Evolutionary conservation across 2,329 filamentous ascomycete species (phyloP).

Genomic region (Cercospora sp.): DNA sequence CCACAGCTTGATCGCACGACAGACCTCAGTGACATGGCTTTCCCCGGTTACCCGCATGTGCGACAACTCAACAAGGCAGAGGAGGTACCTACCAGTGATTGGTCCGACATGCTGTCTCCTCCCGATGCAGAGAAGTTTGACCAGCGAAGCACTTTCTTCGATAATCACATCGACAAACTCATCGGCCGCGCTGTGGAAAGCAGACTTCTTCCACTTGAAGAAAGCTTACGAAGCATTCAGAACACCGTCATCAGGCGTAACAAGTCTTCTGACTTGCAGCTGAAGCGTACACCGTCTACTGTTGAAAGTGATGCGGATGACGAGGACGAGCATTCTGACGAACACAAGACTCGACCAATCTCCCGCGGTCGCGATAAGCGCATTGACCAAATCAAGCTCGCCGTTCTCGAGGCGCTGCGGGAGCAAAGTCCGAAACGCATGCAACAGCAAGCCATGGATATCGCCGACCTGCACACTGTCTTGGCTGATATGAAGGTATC

Average conservation of each 20-base stretch:
- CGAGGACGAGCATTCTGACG: conserved; percentile 69
- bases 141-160: conserved; percentile 82
- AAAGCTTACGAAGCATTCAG: conserved; percentile 74
- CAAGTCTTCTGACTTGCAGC: conserved; percentile 59
- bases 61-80: conserved; percentile 64
- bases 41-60: conserved; percentile 45
- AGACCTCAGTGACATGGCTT: conserved; percentile 46
- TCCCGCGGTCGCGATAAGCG: conserved; percentile 79
- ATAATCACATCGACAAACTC: conserved; percentile 82
- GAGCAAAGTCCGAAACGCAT: conserved; percentile 34
- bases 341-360: conserved; percentile 62
- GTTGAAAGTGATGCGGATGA: conserved; percentile 91
- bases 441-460: conserved; percentile 33
- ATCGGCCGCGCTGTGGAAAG: conserved; percentile 76
- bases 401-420: conserved; percentile 63
- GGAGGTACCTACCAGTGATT: conserved; percentile 77
- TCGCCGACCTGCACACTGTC: conserved; percentile 49
- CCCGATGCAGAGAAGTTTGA: conserved; percentile 82
- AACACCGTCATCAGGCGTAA: conserved; percentile 43
- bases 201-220: conserved; percentile 78
- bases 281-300: conserved; percentile 46
- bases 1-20: conserved; percentile 16
- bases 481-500: conserved; percentile 52
- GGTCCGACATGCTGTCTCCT: conserved; percentile 83
- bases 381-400: conserved; percentile 71